A percentile compares a stretch with the other conserved stretches of the same genome.
phyloP scores from a whole-genome alignment of 2,329 filamentous ascomycete species.

The Elsinoe ampelina region DNA sequence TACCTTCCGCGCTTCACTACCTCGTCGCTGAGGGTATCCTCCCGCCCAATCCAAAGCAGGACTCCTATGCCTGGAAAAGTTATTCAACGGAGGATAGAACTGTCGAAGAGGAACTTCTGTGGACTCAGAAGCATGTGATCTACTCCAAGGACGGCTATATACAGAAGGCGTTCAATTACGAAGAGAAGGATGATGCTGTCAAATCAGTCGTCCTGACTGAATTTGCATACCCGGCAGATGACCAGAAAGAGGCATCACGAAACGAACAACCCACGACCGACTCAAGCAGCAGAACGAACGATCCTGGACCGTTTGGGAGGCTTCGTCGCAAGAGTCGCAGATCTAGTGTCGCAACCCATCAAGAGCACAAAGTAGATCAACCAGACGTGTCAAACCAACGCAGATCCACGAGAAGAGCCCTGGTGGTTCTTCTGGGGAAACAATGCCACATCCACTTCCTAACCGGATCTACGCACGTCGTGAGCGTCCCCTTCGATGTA shows the following conservation, averaged over 20 bases:
- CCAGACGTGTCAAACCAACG: slow-evolving; percentile 22
- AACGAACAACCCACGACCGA: too few relatives aligned
- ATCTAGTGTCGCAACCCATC: not conserved
- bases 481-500: slow-evolving; percentile 91
- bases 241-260: not conserved
- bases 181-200: slow-evolving; percentile 76
- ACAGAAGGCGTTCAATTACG: slow-evolving; percentile 76
- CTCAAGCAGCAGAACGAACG: not conserved
- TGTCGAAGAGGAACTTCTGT: slow-evolving; percentile 72
- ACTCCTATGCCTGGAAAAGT: slow-evolving; percentile 69
- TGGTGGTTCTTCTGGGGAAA: slow-evolving; percentile 85
- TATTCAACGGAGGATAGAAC: slow-evolving; percentile 36
- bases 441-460: slow-evolving; percentile 93
- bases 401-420: slow-evolving; percentile 37
- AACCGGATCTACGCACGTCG: slow-evolving; percentile 73
- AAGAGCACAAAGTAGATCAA: slow-evolving; percentile 14
- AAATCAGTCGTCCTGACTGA: slow-evolving; percentile 77
- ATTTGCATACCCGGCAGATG: slow-evolving; percentile 42
- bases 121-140: slow-evolving; percentile 65
- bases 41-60: slow-evolving; percentile 53
- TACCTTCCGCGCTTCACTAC: slow-evolving; percentile 73
- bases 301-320: not conserved
- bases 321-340: slow-evolving; percentile 4
- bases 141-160: slow-evolving; percentile 85
- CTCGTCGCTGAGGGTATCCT: slow-evolving; percentile 74